A percentile compares a stretch with the other conserved stretches of the same genome.
Evolutionary conservation across 2,329 filamentous ascomycete genomes (phyloP).

Genomic region (Aspergillus pseudotamarii): DNA sequence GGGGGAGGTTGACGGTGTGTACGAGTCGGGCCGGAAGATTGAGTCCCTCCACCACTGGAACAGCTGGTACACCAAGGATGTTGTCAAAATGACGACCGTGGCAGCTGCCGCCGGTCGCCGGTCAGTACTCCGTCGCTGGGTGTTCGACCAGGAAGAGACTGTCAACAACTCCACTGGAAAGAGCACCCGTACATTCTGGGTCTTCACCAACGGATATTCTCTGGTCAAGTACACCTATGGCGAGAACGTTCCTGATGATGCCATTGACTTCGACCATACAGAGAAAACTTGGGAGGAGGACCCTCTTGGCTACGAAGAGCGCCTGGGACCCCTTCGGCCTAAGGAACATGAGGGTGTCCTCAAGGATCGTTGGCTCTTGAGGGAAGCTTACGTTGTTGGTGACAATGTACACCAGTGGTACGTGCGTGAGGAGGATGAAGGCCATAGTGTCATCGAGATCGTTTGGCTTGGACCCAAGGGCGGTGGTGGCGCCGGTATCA

Average conservation of each 20-base stretch:
- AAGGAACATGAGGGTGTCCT: conserved; percentile 42
- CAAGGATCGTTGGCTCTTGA: conserved; percentile 46
- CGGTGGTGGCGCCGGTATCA: conserved; percentile 40
- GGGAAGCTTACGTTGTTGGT: conserved; percentile 42
- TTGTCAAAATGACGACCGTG: conserved; percentile 48
- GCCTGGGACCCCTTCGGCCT: conserved; percentile 44
- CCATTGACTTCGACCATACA: conserved; percentile 46
- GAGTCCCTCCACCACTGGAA: conserved; percentile 49
- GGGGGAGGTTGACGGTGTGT: conserved; percentile 45
- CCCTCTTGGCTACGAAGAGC: conserved; percentile 42
- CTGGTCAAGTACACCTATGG: conserved; percentile 46
- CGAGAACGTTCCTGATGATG: conserved; percentile 38
- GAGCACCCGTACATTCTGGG: conserved; percentile 43
- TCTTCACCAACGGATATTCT: conserved; percentile 49
- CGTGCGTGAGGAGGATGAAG: conserved; percentile 42
- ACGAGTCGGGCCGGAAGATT: conserved; percentile 48
- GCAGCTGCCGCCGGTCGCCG: conserved; percentile 43
- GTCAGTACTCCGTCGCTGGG: conserved; percentile 48
- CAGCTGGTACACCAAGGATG: conserved; percentile 49
- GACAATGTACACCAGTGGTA: conserved; percentile 49
- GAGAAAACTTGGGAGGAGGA: conserved; percentile 51
- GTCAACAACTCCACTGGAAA: conserved; percentile 39
- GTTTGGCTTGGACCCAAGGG: conserved; percentile 47
- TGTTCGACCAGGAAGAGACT: conserved; percentile 45
- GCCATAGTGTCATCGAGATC: conserved; percentile 47